Evolutionary conservation across 2,329 filamentous ascomycete species (phyloP), one percentile per base, ranked within the genome.

Genomic region (Zymoseptoria crescenta): DNA sequence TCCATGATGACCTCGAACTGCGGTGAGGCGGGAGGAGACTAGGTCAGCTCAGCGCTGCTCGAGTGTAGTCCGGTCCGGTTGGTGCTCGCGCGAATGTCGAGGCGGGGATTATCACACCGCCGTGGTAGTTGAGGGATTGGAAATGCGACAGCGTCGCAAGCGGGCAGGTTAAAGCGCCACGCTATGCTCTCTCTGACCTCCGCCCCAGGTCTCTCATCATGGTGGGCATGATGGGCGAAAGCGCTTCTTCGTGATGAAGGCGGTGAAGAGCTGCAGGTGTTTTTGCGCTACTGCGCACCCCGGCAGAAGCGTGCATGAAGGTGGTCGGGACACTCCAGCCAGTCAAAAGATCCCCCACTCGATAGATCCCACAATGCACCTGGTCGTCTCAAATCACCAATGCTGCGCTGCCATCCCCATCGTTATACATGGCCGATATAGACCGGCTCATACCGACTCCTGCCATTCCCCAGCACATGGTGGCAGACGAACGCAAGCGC

Each of bases 1-100:
- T 79, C 76, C 77, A 79, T 79, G 62, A 51, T 62, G 59, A 54
- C 45, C 19, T 50, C 52, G 45, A 55, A 50, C 52, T 58, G 19
- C 52, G 67, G 55, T 55, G 61, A 58, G 52, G 52, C 49, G 59
- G 51, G 13, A 29, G 24, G 27, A 27, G 20, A 13, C n/a, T 52
- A 24, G 51, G 24, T 52, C 51, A 52, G 51, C 51, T 52, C 51
- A 52, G 21, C 24, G 24, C 51, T 52, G 51, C 35, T 45, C n/a
- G 35, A 45, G 35, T 45, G 35, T 45, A 45, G 13, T 45, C 35
- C 35, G 35, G 24, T 19, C 24, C 3, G 29, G 27, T 30, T 29
- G 24, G 51, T 24, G 51, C 51, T 52, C 51, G 51, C 24, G 24
- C 51, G 51, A 29, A 28, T 13, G 51, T 52, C 51, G 51, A 52